These are phyloP conservation scores for Paecilomyces variotii DNA, from an alignment of 2,329 filamentous ascomycete genomes.

Conservation along the genomic window DNA sequence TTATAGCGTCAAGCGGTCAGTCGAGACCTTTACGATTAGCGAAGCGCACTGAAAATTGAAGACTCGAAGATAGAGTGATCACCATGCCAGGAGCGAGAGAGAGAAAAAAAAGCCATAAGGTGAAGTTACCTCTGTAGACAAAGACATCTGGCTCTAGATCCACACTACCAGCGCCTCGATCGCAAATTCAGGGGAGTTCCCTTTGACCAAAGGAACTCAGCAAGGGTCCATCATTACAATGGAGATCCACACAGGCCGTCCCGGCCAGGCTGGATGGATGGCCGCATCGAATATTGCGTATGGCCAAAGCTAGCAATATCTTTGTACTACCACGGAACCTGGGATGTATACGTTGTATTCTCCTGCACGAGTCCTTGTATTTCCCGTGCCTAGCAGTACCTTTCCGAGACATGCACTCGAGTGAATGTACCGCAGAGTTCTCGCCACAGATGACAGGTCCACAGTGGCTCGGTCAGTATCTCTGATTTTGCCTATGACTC, in stretches of 20 bases:
- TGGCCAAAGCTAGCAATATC: neutral
- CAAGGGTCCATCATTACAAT: neutral
- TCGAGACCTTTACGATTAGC: neutral
- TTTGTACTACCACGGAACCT: neutral
- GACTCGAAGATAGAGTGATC: neutral
- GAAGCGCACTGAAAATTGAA: neutral
- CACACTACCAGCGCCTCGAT: neutral
- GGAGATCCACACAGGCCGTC: neutral
- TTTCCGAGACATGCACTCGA: neutral
- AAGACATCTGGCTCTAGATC: neutral
- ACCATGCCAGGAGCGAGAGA: neutral
- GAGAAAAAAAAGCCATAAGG: neutral
- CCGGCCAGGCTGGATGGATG: neutral
- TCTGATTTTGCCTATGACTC: neutral
- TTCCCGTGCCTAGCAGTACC: neutral
- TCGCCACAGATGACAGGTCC: neutral
- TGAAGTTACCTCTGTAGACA: neutral
- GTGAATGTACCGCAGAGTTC: neutral
- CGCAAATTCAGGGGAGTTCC: neutral
- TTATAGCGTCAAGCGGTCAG: neutral
- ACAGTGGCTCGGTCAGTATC: neutral
- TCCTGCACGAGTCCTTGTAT: neutral
- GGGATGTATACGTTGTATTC: neutral
- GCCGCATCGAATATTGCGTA: neutral
- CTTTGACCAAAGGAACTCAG: neutral